Base-by-base conservation (phyloP, 257 asterid species). In the Rehmannia glutinosa region DNA sequence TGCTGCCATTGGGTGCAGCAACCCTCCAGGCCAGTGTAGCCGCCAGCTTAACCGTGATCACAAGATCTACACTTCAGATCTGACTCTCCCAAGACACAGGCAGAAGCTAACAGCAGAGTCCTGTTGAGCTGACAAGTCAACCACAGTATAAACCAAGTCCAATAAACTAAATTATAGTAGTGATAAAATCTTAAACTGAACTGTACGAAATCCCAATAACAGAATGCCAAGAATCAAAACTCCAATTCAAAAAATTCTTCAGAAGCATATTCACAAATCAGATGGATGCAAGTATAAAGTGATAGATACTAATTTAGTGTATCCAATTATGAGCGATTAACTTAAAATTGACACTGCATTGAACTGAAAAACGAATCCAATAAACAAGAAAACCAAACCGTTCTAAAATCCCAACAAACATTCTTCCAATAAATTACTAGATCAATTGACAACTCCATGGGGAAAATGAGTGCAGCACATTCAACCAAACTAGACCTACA, bases 1-100 rank as follows among this genome's bases (percentile, higher is more conserved):
- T 50, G 77, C 86, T 78, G 85, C 95, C 96, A 80, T 80, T 91
- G 58, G 92, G 46, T 64, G 87, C 79, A 76, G 95, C 70, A 71
- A 70, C 80, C 82, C 96, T 85, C 95, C 96, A 84, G 64, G 82
- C 80, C 72, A 93, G 62, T 59, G 96, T 71, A 0, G 99, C 80
- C 78, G 97, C 96, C 99, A 94, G 82, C 75, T 80, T 84, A 61
- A 74, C 84, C 69, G 81, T 62, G 75, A 75, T 78, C 62, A 51
- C 25, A 49, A 80, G 71, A 73, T 79, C 83, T 76, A 61, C 86
- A 64, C 76, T 64, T 72, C 91, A 75, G 94, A 88, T 86, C 91
- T 69, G 72, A 70, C 72, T 59, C 60, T 69, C 82, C 65, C 62
- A 4, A 9, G 25, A 19, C 65, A 65, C 82, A 75, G 73, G 49